Conservation (phyloP, 2,329 filamentous ascomycete genomes). For the Ceratocystis smalleyi region DNA sequence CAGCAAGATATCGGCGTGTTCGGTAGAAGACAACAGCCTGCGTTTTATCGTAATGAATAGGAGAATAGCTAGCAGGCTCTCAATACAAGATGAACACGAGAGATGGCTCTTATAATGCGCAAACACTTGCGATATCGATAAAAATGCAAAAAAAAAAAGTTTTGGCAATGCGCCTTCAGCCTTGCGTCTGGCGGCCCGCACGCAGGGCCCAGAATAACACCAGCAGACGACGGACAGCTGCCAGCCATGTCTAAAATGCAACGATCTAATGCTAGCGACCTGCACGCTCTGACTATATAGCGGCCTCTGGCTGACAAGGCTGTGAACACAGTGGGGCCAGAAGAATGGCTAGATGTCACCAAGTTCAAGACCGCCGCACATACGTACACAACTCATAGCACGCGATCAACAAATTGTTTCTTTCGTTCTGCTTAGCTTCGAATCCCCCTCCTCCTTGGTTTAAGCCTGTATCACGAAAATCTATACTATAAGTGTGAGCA, state of each 20-base stretch:
- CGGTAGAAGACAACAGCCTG: too few species aligned
- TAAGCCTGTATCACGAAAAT: not conserved
- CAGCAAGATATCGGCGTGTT: too few species aligned
- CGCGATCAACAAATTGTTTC: not conserved
- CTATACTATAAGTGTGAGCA: not conserved
- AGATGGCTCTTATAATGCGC: not conserved
- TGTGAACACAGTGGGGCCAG: too few species aligned
- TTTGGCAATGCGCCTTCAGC: constrained; percentile 11
- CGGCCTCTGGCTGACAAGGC: not conserved
- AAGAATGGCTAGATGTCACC: too few species aligned
- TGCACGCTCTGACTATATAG: not conserved
- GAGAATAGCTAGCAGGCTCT: too few species aligned
- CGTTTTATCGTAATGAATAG: too few species aligned
- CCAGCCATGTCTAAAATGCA: not conserved
- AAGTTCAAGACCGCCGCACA: too few species aligned
- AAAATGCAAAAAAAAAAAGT: constrained; percentile 15
- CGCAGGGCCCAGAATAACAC: not conserved
- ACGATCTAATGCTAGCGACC: not conserved
- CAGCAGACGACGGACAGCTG: not conserved
- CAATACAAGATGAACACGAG: too few species aligned
- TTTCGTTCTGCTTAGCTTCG: not conserved
- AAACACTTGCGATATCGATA: constrained; percentile 7
- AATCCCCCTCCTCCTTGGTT: too few species aligned
- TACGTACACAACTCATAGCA: too few species aligned
- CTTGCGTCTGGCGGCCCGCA: constrained; percentile 5